phyloP scores from a whole-genome alignment of 768 basidiomycete genomes.

The Podaxis sp. region DNA sequence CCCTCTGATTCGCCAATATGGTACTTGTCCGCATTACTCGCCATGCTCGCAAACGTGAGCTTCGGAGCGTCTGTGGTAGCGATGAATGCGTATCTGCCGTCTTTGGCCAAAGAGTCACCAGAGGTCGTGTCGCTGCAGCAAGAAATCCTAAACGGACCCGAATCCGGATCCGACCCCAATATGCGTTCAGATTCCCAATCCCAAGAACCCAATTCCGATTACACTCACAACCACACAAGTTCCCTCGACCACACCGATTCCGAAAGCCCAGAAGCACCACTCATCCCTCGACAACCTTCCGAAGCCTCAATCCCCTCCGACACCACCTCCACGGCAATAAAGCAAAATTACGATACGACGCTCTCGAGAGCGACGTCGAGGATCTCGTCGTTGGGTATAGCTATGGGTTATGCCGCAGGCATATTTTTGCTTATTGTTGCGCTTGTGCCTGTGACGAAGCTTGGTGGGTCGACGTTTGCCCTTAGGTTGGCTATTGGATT shows the following conservation, averaged over 20 bases:
- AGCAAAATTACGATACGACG: conserved; percentile 47
- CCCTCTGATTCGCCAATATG: conserved; percentile 72
- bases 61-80: conserved; percentile 89
- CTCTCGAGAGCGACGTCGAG: conserved; percentile 77
- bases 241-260: conserved; percentile 20
- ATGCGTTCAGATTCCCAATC: conserved; percentile 16
- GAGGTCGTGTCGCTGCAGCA: conserved; percentile 48
- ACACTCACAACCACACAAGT: conserved; percentile 7
- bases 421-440: conserved; percentile 74
- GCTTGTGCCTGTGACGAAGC: conserved; percentile 71
- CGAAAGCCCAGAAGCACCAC: conserved; percentile 36
- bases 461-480: conserved; percentile 76
- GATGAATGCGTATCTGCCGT: conserved; percentile 86
- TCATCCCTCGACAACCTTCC: conserved; percentile 27
- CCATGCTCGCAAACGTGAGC: conserved; percentile 77
- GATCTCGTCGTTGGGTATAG: conserved; percentile 84
- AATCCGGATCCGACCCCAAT: conserved; percentile 15
- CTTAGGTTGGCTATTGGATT: conserved; percentile 82
- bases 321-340: conserved; percentile 15
- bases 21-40: conserved; percentile 66
- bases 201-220: conserved; percentile 7
- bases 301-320: background rate
- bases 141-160: conserved; percentile 28
- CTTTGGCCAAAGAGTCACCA: conserved; percentile 63
- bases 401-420: conserved; percentile 83